A percentile compares a stretch with the other conserved stretches of the same genome.
phyloP scores from a whole-genome alignment of 2,329 filamentous ascomycete genomes.

The Ophiosphaerella korrae region DNA sequence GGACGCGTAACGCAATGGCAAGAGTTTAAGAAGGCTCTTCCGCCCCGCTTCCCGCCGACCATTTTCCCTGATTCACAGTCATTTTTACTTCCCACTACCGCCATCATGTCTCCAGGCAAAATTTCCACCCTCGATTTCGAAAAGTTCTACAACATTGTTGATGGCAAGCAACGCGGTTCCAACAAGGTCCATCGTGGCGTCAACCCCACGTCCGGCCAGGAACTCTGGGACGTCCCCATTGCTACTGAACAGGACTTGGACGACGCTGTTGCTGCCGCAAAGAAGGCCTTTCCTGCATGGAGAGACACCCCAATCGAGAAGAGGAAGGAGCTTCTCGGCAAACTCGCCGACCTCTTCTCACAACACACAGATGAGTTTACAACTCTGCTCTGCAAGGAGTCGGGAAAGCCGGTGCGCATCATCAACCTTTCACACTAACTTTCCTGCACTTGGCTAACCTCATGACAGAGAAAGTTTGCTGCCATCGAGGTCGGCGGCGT shows the following conservation, averaged over 20 bases:
- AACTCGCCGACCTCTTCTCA: slow-evolving; percentile 31
- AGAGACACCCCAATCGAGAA: slow-evolving; percentile 39
- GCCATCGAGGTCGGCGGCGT: slow-evolving; percentile 47
- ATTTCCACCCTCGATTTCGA: slow-evolving; percentile 47
- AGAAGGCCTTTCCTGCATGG: slow-evolving; percentile 57
- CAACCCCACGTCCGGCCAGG: slow-evolving; percentile 58
- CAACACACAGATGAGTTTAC: slow-evolving; percentile 38
- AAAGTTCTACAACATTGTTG: slow-evolving; percentile 59
- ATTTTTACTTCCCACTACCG: neutral
- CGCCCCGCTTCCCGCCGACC: neutral
- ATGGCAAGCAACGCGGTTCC: slow-evolving; percentile 55
- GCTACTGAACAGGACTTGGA: slow-evolving; percentile 57
- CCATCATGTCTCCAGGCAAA: slow-evolving; percentile 54
- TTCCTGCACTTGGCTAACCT: slow-evolving; percentile 7
- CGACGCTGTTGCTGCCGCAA: slow-evolving; percentile 55
- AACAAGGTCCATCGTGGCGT: slow-evolving; percentile 52
- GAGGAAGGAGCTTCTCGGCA: slow-evolving; percentile 38
- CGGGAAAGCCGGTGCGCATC: slow-evolving; percentile 42
- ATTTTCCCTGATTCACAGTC: neutral
- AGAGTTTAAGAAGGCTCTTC: slow-evolving; percentile 5
- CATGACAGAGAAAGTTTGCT: slow-evolving; percentile 47
- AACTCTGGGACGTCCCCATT: slow-evolving; percentile 58
- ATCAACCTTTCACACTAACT: too few relatives aligned
- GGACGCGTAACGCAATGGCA: neutral
- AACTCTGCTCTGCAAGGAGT: slow-evolving; percentile 42